phyloP scores from a whole-genome alignment of 441 rosid genomes.

The Melastoma candidum region DNA sequence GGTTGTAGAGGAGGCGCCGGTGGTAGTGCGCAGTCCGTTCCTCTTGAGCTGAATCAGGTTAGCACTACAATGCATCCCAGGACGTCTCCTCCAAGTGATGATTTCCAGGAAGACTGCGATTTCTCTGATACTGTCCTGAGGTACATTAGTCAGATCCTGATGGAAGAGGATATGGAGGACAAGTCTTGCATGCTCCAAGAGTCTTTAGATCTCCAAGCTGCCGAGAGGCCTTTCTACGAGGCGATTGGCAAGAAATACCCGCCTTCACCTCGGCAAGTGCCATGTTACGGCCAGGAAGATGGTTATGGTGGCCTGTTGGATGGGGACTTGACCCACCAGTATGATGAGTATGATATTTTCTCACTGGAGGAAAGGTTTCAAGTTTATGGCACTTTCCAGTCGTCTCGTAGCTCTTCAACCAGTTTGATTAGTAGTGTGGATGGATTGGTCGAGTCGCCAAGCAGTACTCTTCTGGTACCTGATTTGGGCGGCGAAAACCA shows the following conservation, averaged over 20 bases:
- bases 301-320: slow-evolving; percentile 17
- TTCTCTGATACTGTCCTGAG: slow-evolving; percentile 51
- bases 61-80: no score
- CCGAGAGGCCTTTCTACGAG: slow-evolving; percentile 55
- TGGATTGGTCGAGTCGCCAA: slow-evolving; percentile 39
- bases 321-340: slow-evolving; percentile 18
- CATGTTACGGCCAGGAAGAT: slow-evolving; percentile 9
- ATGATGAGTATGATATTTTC: slow-evolving; percentile 22
- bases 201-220: slow-evolving; percentile 48
- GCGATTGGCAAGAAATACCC: slow-evolving; percentile 56
- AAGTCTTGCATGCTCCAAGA: slow-evolving; percentile 51
- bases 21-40: no score
- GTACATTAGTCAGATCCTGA: slow-evolving; percentile 50
- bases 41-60: no score
- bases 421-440: slow-evolving; percentile 27
- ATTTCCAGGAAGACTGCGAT: slow-evolving; percentile 31
- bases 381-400: slow-evolving; percentile 23
- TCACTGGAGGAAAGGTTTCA: slow-evolving; percentile 20
- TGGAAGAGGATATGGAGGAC: slow-evolving; percentile 65
- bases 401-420: slow-evolving; percentile 36
- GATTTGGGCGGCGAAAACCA: slow-evolving; percentile 27
- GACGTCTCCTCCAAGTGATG: no score
- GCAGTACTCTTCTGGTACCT: slow-evolving; percentile 21
- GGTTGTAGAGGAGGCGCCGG: no score
- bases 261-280: slow-evolving; percentile 37